Base-by-base conservation (phyloP, 306 rosid genomes). In the Vicia sativa region DNA sequence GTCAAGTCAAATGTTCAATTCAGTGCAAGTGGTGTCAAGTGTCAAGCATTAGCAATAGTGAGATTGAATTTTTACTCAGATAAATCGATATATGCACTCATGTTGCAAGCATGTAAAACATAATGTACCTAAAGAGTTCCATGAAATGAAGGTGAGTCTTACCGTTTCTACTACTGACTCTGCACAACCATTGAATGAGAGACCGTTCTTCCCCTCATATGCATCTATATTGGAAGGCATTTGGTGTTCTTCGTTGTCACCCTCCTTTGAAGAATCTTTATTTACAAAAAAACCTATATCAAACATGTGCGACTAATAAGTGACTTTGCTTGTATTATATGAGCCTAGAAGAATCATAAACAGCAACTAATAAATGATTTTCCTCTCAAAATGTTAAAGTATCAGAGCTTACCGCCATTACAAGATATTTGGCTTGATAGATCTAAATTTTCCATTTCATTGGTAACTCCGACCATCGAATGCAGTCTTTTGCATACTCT, bases 341-440 rank as follows among this genome's bases (percentile, higher is more conserved):
- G 61, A 67, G 44, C 43, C 15, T 58, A 34, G 45, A 71, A 57
- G 2, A 56, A 31, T 55, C 58, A 21, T 38, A 13, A 26, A 5
- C 4, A 15, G 5, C 23, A 15, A 12, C 34, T 44, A 59, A 45
- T 3, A 68, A 68, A 37, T 6, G 4, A 3, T 35, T n/a, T 35
- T 15, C 21, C 11, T 14, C 41, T 18, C 45, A 60, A 42, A 11
- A 23, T 19, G 71, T 25, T 45, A 59, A 19, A 53, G 26, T 46
- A 62, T 64, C 7, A 53, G 65, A 53, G 26, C 77, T 79, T 67
- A 75, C 83, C 77, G 49, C 34, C 68, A 41, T 42, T 16, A 4
- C 65, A 67, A 69, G 41, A 59, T 15, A 53, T 50, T 65, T 43
- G 74, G 49, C 18, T 34, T 25, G 74, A 50, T 23, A 50, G 9